Conservation (phyloP, 2,329 filamentous ascomycete genomes). For the Beauveria sp. region DNA sequence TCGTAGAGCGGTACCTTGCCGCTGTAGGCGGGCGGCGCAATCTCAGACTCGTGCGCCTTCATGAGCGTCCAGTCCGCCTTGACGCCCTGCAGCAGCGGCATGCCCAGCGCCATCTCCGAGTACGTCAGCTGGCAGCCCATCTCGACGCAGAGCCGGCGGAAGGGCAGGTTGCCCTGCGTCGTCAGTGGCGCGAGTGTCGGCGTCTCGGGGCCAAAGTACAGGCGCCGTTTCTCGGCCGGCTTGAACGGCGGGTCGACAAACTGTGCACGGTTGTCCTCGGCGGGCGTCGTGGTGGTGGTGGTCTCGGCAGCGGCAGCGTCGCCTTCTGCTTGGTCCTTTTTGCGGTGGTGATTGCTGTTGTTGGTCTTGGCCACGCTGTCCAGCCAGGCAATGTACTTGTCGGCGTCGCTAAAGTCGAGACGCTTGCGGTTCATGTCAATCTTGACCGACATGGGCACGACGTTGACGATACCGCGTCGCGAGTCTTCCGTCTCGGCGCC, state of each 20-base stretch:
- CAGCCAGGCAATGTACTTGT: slow-evolving; percentile 71
- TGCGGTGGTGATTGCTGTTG: slow-evolving; percentile 32
- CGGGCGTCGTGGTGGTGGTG: slow-evolving; percentile 26
- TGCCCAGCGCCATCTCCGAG: slow-evolving; percentile 94
- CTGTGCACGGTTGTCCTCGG: slow-evolving; percentile 65
- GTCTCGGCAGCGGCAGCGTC: slow-evolving; percentile 16
- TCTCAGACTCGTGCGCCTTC: slow-evolving; percentile 83
- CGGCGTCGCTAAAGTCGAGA: slow-evolving; percentile 62
- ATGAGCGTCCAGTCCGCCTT: slow-evolving; percentile 93
- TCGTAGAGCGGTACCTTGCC: slow-evolving; percentile 59
- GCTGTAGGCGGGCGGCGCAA: slow-evolving; percentile 60
- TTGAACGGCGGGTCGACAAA: slow-evolving; percentile 83
- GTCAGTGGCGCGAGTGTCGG: slow-evolving; percentile 90
- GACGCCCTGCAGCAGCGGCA: slow-evolving; percentile 81
- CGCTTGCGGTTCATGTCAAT: slow-evolving; percentile 67
- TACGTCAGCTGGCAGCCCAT: slow-evolving; percentile 90
- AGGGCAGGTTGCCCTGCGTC: slow-evolving; percentile 95
- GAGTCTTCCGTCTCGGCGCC: slow-evolving; percentile 39
- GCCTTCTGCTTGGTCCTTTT: slow-evolving; percentile 28
- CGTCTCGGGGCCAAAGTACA: slow-evolving; percentile 93
- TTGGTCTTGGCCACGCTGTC: slow-evolving; percentile 49
- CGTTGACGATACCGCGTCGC: slow-evolving; percentile 65
- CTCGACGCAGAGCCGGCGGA: slow-evolving; percentile 80
- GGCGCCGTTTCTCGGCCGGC: slow-evolving; percentile 83
- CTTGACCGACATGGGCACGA: slow-evolving; percentile 63